These are phyloP conservation scores for Areca catechu DNA, from an alignment of 176 grass and related monocot genomes.

Conservation along the genomic window DNA sequence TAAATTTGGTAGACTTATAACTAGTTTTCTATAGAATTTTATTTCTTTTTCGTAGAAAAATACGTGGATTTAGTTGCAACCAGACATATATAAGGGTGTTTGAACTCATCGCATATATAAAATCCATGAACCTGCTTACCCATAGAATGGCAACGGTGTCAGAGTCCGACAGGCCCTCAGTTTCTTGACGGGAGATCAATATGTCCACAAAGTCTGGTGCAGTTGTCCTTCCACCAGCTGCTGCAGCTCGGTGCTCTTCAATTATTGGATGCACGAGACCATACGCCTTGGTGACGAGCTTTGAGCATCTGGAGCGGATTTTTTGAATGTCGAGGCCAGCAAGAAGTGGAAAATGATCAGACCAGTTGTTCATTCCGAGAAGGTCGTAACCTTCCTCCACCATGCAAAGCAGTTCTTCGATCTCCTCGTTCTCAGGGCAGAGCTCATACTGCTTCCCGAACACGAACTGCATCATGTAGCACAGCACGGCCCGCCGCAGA, in stretches of 20 bases:
- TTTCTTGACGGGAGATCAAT: slow-evolving; percentile 56
- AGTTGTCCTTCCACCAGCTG: slow-evolving; percentile 4
- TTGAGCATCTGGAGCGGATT: slow-evolving; percentile 44
- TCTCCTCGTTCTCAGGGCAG: slow-evolving; percentile 29
- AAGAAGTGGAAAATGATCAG: slow-evolving; percentile 69
- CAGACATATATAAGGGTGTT: too few relatives aligned
- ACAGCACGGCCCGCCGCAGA: slow-evolving; percentile 57
- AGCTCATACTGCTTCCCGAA: slow-evolving; percentile 63
- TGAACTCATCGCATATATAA: too few relatives aligned
- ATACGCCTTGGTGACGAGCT: slow-evolving; percentile 72
- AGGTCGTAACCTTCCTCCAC: slow-evolving; percentile 78
- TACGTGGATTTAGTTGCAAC: too few relatives aligned
- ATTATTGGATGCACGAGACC: slow-evolving; percentile 56
- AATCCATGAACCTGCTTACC: slow-evolving; percentile 18
- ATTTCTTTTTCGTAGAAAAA: too few relatives aligned
- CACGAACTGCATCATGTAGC: slow-evolving; percentile 82
- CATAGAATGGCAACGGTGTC: slow-evolving; percentile 76
- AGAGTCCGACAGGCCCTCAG: slow-evolving; percentile 46
- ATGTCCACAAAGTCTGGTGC: slow-evolving; percentile 53
- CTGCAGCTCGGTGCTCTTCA: slow-evolving; percentile 32
- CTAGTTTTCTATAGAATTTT: too few relatives aligned
- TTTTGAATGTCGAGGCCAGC: slow-evolving; percentile 49
- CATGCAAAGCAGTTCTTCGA: slow-evolving; percentile 50
- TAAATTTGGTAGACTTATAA: too few relatives aligned
- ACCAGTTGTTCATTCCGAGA: slow-evolving; percentile 71